Percentiles rank a stretch among this genome's conserved stretches.
These are phyloP conservation scores for Backusella luteola DNA, from an alignment of 192 early-diverging fungal genomes.

Conservation along the genomic window DNA sequence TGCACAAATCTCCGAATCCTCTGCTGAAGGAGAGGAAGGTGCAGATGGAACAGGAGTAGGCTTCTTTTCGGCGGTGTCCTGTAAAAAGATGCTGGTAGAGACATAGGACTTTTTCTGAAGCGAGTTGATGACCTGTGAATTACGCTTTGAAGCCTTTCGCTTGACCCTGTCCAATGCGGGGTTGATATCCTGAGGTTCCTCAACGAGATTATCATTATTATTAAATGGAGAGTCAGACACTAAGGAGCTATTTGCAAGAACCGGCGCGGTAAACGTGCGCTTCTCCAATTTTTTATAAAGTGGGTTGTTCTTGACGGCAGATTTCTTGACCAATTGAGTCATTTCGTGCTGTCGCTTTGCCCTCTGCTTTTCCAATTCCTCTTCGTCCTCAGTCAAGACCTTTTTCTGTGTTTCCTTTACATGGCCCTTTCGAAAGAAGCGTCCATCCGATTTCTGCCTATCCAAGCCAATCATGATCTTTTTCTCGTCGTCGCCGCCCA, in stretches of 20 bases:
- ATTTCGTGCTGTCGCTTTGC: slow-evolving; percentile 22
- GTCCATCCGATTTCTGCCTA: slow-evolving; percentile 4
- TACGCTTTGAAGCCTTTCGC: slow-evolving; percentile 8
- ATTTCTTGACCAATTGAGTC: slow-evolving; percentile 21
- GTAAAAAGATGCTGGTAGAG: slow-evolving; percentile 24
- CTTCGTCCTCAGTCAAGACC: slow-evolving; percentile 20
- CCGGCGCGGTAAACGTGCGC: not conserved
- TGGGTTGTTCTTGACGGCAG: slow-evolving; percentile 36
- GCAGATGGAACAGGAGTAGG: not conserved
- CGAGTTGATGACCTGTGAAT: slow-evolving; percentile 29
- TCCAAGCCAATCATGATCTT: not conserved
- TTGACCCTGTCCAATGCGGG: not conserved
- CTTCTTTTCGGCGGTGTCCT: not conserved
- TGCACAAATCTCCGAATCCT: not conserved
- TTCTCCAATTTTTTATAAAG: slow-evolving; percentile 17
- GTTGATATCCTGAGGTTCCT: not conserved
- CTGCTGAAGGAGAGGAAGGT: not conserved
- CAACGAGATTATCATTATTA: not conserved
- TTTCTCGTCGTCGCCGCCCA: not conserved
- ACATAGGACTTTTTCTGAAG: slow-evolving; percentile 28
- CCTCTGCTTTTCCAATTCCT: slow-evolving; percentile 23
- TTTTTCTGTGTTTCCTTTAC: slow-evolving; percentile 27
- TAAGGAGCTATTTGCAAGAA: not conserved
- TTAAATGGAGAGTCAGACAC: not conserved
- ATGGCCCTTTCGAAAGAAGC: slow-evolving; percentile 17